These are phyloP conservation scores for Rhazya stricta DNA, from an alignment of 257 asterid species.

Conservation along the genomic window DNA sequence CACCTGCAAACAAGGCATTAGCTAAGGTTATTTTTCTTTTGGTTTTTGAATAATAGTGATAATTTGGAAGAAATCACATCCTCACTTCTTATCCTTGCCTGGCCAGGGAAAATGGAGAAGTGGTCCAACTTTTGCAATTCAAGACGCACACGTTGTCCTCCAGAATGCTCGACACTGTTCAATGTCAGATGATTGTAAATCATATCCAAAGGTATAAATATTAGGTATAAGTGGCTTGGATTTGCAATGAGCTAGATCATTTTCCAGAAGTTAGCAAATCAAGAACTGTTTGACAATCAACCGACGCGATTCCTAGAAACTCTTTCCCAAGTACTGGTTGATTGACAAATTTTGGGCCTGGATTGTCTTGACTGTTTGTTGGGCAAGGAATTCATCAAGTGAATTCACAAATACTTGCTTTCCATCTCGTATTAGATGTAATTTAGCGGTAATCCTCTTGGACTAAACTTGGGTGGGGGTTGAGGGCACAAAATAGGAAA, in stretches of 20 bases:
- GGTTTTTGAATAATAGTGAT: background rate
- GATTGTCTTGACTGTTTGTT: too few relatives aligned
- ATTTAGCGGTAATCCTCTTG: background rate
- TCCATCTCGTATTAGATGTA: background rate
- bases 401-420: too few relatives aligned
- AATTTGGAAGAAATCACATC: background rate
- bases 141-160: conserved; percentile 95
- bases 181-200: conserved; percentile 6
- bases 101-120: conserved; percentile 94
- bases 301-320: background rate
- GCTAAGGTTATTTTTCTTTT: conserved; percentile 15
- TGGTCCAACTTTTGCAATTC: conserved; percentile 81
- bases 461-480: background rate
- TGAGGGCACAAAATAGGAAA: background rate
- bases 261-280: background rate
- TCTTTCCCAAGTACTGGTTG: too few relatives aligned
- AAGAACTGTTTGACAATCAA: background rate
- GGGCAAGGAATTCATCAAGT: too few relatives aligned
- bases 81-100: conserved; percentile 37
- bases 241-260: too few relatives aligned
- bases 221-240: background rate
- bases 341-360: too few relatives aligned
- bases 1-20: conserved; percentile 44
- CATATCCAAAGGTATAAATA: background rate
- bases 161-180: conserved; percentile 86